Evolutionary conservation across 164 flowering plant genomes (phyloP).

Genomic region (Tetrastigma voinierianum): DNA sequence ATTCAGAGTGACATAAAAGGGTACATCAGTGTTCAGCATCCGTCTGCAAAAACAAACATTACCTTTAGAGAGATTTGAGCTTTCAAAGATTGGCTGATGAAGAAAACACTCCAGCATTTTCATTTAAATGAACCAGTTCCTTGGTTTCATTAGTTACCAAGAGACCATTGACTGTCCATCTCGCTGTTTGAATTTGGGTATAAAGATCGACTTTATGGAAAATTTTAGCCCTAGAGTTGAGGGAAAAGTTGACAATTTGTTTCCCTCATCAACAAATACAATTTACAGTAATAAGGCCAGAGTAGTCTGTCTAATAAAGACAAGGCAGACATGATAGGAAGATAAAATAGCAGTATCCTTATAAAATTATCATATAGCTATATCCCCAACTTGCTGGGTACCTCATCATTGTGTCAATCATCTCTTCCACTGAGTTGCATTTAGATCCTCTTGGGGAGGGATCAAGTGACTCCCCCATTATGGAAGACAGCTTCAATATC

Average conservation of each 20-base stretch:
- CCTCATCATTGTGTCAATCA: conserved; percentile 40
- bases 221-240: conserved; percentile 8
- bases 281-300: neutral
- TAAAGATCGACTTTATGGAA: conserved; percentile 11
- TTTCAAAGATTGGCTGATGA: conserved; percentile 23
- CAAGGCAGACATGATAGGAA: neutral
- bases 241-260: conserved; percentile 13
- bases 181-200: conserved; percentile 18
- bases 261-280: conserved; percentile 16
- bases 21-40: neutral
- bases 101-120: conserved; percentile 28
- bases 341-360: neutral
- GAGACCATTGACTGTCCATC: conserved; percentile 22
- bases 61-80: conserved; percentile 38
- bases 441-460: conserved; percentile 12
- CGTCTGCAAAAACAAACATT: too few species aligned
- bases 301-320: neutral
- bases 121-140: conserved; percentile 31
- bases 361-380: too few species aligned
- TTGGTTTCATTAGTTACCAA: conserved; percentile 37
- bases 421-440: conserved; percentile 30
- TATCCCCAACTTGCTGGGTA: conserved; percentile 7
- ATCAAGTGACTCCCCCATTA: conserved; percentile 17
- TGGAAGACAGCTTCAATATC: conserved; percentile 28
- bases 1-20: neutral